A percentile compares a stretch with the other conserved stretches of the same genome.
Evolutionary conservation across 2,329 filamentous ascomycete species (phyloP).

Genomic region (Pezicula rhizophila): DNA sequence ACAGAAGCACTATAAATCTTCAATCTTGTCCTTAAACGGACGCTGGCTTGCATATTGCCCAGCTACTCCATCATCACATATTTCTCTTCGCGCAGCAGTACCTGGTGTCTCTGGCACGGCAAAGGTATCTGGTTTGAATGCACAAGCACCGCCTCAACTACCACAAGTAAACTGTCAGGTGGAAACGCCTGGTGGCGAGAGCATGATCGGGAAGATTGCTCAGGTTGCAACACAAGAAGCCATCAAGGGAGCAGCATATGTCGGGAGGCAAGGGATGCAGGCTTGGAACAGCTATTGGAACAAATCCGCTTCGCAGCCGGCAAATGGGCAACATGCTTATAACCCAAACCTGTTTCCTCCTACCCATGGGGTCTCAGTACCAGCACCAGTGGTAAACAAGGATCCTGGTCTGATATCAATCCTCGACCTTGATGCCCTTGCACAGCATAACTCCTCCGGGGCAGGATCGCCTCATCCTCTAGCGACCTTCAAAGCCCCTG

Average conservation of each 20-base stretch:
- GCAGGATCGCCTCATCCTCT: conserved; percentile 48
- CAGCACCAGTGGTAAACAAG: conserved; percentile 39
- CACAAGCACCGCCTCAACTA: conserved; percentile 62
- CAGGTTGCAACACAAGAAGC: conserved; percentile 74
- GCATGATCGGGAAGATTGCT: conserved; percentile 69
- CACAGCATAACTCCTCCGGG: conserved; percentile 41
- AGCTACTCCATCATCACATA: conserved; percentile 61
- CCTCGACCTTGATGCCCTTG: conserved; percentile 59
- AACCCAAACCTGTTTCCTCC: conserved; percentile 54
- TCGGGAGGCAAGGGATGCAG: conserved; percentile 70
- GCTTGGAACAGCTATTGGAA: conserved; percentile 81
- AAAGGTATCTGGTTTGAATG: conserved; percentile 49
- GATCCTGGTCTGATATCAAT: conserved; percentile 73
- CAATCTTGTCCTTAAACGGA: conserved; percentile 63
- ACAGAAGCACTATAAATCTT: conserved; percentile 42
- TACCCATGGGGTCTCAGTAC: conserved; percentile 61
- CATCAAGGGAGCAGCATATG: conserved; percentile 68
- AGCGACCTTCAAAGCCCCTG: conserved; percentile 63
- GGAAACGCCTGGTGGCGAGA: conserved; percentile 66
- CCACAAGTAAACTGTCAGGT: conserved; percentile 61
- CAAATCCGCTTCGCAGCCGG: conserved; percentile 39
- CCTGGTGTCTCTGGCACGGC: conserved; percentile 46
- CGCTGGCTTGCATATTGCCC: conserved; percentile 77
- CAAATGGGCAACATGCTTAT: conserved; percentile 32
- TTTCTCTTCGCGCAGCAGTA: conserved; percentile 62